Evolutionary conservation across 2,329 filamentous ascomycete genomes (phyloP).

Genomic region (Aureobasidium subglaciale): DNA sequence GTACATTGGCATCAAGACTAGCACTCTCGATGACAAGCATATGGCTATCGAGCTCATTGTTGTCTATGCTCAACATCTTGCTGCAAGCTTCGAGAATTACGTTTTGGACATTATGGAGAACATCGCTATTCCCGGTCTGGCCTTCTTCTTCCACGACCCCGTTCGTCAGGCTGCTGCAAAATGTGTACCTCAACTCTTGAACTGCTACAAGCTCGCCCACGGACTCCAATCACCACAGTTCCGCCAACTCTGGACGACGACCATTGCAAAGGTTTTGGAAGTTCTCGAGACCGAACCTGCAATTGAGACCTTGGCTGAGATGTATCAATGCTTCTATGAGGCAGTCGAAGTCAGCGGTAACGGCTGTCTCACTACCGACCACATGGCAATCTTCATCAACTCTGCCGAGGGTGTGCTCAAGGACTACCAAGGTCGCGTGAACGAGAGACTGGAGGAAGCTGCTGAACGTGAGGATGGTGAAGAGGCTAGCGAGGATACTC

Average conservation of each 20-base stretch:
- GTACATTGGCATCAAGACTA: constrained; percentile 96
- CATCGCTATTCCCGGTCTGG: constrained; percentile 85
- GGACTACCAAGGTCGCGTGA: constrained; percentile 86
- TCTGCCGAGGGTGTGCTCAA: constrained; percentile 78
- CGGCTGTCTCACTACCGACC: constrained; percentile 66
- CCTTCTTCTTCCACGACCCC: constrained; percentile 99
- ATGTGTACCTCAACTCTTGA: constrained; percentile 85
- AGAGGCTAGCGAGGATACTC: constrained; percentile 68
- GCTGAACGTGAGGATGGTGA: constrained; percentile 74
- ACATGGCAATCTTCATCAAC: constrained; percentile 84
- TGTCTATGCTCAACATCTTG: constrained; percentile 94
- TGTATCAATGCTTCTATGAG: constrained; percentile 99
- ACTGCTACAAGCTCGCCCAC: constrained; percentile 88
- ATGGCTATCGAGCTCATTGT: constrained; percentile 98
- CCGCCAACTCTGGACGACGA: constrained; percentile 72
- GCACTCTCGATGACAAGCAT: constrained; percentile 94
- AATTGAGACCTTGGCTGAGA: constrained; percentile 92
- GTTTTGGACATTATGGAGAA: constrained; percentile 92
- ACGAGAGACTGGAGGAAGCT: constrained; percentile 74
- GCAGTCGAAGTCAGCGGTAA: constrained; percentile 90
- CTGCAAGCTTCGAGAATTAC: constrained; percentile 84
- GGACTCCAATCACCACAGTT: constrained; percentile 74
- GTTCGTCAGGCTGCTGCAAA: constrained; percentile 93
- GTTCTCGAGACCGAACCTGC: constrained; percentile 89
- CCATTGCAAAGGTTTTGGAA: constrained; percentile 85